Conservation (phyloP, 2,329 filamentous ascomycete genomes). For the Penicillium sp. region DNA sequence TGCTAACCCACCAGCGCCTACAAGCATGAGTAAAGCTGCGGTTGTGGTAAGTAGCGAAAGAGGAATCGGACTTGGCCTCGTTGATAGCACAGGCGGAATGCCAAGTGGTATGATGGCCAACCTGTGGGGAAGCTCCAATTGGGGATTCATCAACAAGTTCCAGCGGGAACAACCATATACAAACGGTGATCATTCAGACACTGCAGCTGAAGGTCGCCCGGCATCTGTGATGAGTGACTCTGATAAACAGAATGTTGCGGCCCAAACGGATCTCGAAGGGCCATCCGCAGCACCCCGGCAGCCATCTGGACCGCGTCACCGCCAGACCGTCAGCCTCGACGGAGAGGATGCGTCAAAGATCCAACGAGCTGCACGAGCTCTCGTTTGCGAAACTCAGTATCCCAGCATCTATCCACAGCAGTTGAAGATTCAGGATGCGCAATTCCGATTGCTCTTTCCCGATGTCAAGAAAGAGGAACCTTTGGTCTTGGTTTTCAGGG, state of each 20-base stretch:
- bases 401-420: constrained; percentile 77
- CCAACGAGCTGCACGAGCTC: constrained; percentile 36
- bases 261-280: constrained; percentile 24
- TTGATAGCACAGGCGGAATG: constrained; percentile 67
- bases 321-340: constrained; percentile 61
- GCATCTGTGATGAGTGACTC: constrained; percentile 30
- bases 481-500: constrained; percentile 87
- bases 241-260: constrained; percentile 24
- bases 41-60: constrained; percentile 79
- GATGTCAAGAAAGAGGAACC: constrained; percentile 75
- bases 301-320: constrained; percentile 45
- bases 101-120: constrained; percentile 89
- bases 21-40: constrained; percentile 82
- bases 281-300: constrained; percentile 28
- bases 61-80: constrained; percentile 63
- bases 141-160: constrained; percentile 68
- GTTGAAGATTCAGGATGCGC: constrained; percentile 82
- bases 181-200: constrained; percentile 27
- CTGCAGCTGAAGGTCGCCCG: constrained; percentile 17
- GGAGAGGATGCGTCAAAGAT: constrained; percentile 40
- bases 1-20: constrained; percentile 78
- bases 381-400: constrained; percentile 56
- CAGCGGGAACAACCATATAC: constrained; percentile 54
- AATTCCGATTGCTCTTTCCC: constrained; percentile 91
- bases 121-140: constrained; percentile 87